Evolutionary conservation across 2,329 filamentous ascomycete genomes (phyloP).

Genomic region (Penicillium sp.): DNA sequence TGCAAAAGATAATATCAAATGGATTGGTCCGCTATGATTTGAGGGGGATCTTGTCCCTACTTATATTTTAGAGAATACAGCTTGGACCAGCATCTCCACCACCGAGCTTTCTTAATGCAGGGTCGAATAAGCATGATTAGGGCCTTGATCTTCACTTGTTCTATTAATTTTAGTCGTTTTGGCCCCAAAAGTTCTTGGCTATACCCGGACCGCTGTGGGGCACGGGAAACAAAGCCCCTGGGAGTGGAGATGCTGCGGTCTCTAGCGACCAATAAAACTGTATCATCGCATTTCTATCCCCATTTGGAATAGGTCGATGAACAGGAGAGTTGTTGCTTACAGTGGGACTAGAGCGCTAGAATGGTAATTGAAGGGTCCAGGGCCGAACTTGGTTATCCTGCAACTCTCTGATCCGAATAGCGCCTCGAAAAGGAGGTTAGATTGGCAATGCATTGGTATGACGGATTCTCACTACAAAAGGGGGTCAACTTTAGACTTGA

Average conservation of each 20-base stretch:
- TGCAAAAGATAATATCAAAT: not conserved
- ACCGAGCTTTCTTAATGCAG: not conserved
- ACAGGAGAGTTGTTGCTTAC: not conserved
- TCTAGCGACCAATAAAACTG: not conserved
- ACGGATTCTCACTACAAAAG: too few species aligned
- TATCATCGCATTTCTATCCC: not conserved
- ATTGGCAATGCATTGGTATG: too few species aligned
- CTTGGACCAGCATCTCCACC: not conserved
- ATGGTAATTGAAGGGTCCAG: too few species aligned
- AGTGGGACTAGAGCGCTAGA: too few species aligned
- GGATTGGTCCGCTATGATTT: not conserved
- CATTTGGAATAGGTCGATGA: not conserved
- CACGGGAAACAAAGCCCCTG: not conserved
- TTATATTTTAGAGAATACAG: not conserved
- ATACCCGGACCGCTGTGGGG: not conserved
- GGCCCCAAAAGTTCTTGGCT: not conserved
- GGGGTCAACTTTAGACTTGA: too few species aligned
- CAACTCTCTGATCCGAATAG: too few species aligned
- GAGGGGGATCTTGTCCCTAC: not conserved
- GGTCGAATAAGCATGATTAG: not conserved
- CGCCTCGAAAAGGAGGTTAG: too few species aligned
- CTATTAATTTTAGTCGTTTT: not conserved
- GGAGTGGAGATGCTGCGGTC: not conserved
- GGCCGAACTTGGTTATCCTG: not conserved
- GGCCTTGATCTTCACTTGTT: not conserved